A percentile compares a stretch with the other conserved stretches of the same genome.
These are phyloP conservation scores for Stylosanthes scabra DNA, from an alignment of 331 rosid species.

Conservation along the genomic window DNA sequence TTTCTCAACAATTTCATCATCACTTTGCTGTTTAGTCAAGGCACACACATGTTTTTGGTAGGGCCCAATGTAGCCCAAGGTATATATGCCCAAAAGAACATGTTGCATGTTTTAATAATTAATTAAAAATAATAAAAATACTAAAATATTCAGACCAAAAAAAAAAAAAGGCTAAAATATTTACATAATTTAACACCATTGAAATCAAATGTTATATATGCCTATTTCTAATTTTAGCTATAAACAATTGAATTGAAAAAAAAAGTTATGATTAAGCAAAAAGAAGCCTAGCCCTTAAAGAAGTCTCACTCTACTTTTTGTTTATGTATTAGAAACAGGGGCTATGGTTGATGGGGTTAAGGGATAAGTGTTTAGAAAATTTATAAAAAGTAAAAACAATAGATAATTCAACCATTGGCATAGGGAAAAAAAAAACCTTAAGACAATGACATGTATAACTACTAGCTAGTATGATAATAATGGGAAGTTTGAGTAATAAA, in stretches of 20 bases:
- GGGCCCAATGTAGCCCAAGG: background rate
- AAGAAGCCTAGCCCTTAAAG: background rate
- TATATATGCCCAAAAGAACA: too few species aligned
- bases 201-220: background rate
- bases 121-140: too few species aligned
- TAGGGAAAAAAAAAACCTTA: background rate
- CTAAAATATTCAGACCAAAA: too few species aligned
- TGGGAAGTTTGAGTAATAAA: background rate
- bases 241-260: too few species aligned
- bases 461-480: too few species aligned
- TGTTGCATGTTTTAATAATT: too few species aligned
- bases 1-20: conserved; percentile 30
- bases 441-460: background rate
- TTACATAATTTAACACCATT: background rate
- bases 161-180: too few species aligned
- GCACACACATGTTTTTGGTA: conserved; percentile 10
- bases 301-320: background rate
- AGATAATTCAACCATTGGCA: too few species aligned
- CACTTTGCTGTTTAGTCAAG: conserved; percentile 37
- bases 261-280: background rate
- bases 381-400: too few species aligned
- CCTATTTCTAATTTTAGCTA: background rate
- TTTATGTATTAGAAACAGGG: conserved; percentile 1
- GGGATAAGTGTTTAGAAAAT: too few species aligned
- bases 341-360: background rate